phyloP scores from a whole-genome alignment of 225 moss, liverwort and hornwort genomes.

The Climacium dendroides region DNA sequence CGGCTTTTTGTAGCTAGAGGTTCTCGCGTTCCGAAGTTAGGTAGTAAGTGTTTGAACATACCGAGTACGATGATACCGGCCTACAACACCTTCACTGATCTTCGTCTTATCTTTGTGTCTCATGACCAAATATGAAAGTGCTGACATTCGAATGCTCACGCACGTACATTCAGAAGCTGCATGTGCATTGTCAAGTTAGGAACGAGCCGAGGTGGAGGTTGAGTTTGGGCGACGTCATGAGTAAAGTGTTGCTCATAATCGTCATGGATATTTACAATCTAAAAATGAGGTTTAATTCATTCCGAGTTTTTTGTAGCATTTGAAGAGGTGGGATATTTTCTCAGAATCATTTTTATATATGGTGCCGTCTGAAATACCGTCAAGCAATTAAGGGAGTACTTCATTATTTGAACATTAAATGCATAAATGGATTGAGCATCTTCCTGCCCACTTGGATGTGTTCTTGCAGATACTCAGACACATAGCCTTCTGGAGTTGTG shows the following conservation, averaged over 20 bases:
- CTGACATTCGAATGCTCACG: not conserved
- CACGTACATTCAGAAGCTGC: constrained; percentile 5
- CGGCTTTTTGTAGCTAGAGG: not conserved
- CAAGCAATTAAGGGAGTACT: not conserved
- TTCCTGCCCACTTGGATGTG: not conserved
- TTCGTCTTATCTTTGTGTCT: not conserved
- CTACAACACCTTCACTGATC: not conserved
- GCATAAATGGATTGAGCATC: not conserved
- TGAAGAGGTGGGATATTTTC: not conserved
- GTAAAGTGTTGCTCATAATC: not conserved
- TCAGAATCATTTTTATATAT: not conserved
- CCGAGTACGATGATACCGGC: not conserved
- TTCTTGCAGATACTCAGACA: constrained; percentile 5
- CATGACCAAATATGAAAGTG: not conserved
- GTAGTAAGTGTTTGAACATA: not conserved
- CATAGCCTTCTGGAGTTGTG: not conserved
- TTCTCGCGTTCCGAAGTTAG: not conserved
- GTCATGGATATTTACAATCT: not conserved
- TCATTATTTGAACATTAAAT: not conserved
- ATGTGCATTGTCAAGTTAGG: not conserved
- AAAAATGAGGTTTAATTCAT: not conserved
- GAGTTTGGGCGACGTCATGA: not conserved
- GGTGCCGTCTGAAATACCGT: not conserved
- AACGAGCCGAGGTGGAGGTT: not conserved
- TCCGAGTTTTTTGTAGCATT: not conserved